Evolutionary conservation across 108 stramenopile species (phyloP).

Genomic region (Craspedostauros australis): DNA sequence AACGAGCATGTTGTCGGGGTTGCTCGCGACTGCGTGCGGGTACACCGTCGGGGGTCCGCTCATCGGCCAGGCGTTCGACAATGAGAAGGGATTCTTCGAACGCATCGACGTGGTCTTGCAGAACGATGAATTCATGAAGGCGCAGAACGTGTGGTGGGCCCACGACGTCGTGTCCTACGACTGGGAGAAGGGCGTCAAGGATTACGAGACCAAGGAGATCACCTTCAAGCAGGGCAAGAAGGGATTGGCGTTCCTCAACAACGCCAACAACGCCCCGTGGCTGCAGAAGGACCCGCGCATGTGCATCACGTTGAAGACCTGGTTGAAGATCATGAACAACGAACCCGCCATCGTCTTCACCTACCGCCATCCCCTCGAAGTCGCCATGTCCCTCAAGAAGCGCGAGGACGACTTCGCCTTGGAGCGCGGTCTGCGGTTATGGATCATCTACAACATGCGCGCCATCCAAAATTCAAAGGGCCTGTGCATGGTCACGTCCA

Average conservation of each 20-base stretch:
- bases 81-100: conserved; percentile 90
- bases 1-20: conserved; percentile 72
- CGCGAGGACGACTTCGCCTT: conserved; percentile 57
- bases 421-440: conserved; percentile 67
- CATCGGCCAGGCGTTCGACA: conserved; percentile 56
- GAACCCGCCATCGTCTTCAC: conserved; percentile 86
- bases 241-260: conserved; percentile 58
- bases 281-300: conserved; percentile 91
- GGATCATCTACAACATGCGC: conserved; percentile 84
- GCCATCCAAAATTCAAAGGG: conserved; percentile 70
- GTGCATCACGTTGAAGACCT: conserved; percentile 84
- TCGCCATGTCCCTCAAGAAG: conserved; percentile 80
- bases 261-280: conserved; percentile 60
- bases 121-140: conserved; percentile 81
- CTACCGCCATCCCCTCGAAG: conserved; percentile 89
- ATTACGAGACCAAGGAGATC: conserved; percentile 46
- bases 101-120: conserved; percentile 74
- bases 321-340: conserved; percentile 69
- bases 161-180: conserved; percentile 62
- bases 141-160: conserved; percentile 70
- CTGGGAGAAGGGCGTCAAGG: conserved; percentile 41
- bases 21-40: conserved; percentile 60
- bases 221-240: conserved; percentile 48
- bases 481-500: conserved; percentile 69
- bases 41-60: conserved; percentile 61